A percentile compares a stretch with the other conserved stretches of the same genome.
phyloP scores from a whole-genome alignment of 2,329 filamentous ascomycete species.

The Paradendryphiella salina region DNA sequence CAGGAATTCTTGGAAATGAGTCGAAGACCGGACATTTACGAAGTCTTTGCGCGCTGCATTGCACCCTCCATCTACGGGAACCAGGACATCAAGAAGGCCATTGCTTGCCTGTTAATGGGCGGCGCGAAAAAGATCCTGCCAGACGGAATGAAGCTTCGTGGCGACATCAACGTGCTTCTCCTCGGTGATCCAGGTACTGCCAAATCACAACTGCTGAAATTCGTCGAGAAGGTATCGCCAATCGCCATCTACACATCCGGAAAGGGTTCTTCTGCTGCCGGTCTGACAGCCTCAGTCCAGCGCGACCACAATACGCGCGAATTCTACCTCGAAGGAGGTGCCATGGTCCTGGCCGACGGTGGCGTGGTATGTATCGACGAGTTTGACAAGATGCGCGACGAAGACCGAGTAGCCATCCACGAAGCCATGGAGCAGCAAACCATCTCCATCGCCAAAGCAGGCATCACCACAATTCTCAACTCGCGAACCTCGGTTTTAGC shows the following conservation, averaged over 20 bases:
- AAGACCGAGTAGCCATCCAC: conserved; percentile 96
- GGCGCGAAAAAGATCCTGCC: conserved; percentile 97
- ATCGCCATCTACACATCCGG: conserved; percentile 99
- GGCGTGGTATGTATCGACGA: conserved; percentile 99
- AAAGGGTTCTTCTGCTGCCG: conserved; percentile 95
- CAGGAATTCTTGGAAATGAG: conserved; percentile 95
- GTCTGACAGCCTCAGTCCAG: conserved; percentile 96
- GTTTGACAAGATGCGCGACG: conserved; percentile 99
- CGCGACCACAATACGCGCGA: conserved; percentile 88
- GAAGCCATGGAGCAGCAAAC: conserved; percentile 99
- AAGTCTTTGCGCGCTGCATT: conserved; percentile 85
- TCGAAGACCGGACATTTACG: conserved; percentile 87
- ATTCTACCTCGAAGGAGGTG: conserved; percentile 96
- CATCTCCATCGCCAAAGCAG: conserved; percentile 97
- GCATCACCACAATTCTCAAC: conserved; percentile 97
- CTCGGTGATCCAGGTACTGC: conserved; percentile 97
- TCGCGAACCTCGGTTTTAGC: conserved; percentile 92
- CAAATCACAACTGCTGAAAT: conserved; percentile 95
- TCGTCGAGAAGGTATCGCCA: conserved; percentile 92
- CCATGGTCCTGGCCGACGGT: conserved; percentile 96
- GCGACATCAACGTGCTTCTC: conserved; percentile 95
- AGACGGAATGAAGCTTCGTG: conserved; percentile 95
- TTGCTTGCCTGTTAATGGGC: conserved; percentile 88
- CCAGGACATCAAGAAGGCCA: conserved; percentile 93
- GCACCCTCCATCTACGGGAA: conserved; percentile 98